These are phyloP conservation scores for Trichoderma virens DNA, from an alignment of 495 filamentous ascomycete species.

Conservation along the genomic window DNA sequence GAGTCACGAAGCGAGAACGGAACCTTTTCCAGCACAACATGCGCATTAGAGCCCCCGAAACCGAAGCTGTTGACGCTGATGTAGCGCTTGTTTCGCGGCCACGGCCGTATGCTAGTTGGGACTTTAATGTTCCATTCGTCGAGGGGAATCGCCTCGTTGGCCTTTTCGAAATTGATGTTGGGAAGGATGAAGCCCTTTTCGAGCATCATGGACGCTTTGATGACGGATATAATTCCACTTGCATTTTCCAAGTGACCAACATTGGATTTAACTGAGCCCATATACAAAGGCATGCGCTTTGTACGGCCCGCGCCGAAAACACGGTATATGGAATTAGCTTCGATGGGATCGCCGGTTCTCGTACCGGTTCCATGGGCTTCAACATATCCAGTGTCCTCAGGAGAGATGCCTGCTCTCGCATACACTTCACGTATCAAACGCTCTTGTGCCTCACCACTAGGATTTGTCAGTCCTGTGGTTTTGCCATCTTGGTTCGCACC, in stretches of 20 bases:
- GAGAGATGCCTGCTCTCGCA: conserved; percentile 30
- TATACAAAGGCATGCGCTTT: conserved; percentile 19
- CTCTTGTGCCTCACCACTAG: conserved; percentile 49
- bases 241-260: conserved; percentile 41
- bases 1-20: not conserved
- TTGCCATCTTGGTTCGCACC: conserved; percentile 55
- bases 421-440: conserved; percentile 39
- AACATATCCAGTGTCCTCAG: conserved; percentile 37
- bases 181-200: conserved; percentile 30
- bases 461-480: conserved; percentile 52
- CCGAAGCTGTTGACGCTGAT: conserved; percentile 36
- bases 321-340: conserved; percentile 30
- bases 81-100: conserved; percentile 11
- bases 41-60: conserved; percentile 45
- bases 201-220: conserved; percentile 39
- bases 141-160: conserved; percentile 29
- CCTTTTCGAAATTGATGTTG: conserved; percentile 29
- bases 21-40: conserved; percentile 36
- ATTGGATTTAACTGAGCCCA: conserved; percentile 42
- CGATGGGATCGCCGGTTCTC: conserved; percentile 40
- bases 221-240: conserved; percentile 35
- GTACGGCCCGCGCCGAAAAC: conserved; percentile 17
- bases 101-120: conserved; percentile 19
- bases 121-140: conserved; percentile 25
- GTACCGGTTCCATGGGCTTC: conserved; percentile 54